Evolutionary conservation across 352 stramenopile species (phyloP).

Genomic region (Phytophthora boehmeriae): DNA sequence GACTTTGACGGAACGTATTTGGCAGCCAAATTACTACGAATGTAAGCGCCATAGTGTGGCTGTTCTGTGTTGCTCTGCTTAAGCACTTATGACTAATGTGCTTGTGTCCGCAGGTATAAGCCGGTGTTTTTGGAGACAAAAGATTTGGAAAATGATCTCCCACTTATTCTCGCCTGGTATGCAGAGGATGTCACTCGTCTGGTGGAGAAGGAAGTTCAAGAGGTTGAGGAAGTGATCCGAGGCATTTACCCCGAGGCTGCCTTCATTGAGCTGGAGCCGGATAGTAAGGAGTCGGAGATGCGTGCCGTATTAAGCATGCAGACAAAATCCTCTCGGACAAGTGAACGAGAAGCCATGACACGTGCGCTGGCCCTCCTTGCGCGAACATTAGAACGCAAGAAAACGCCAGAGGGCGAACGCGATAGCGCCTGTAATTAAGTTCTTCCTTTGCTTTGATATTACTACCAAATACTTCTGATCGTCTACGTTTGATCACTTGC

Average conservation of each 20-base stretch:
- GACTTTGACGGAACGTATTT: constrained; percentile 99
- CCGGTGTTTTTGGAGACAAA: constrained; percentile 92
- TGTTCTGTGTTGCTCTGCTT: background rate
- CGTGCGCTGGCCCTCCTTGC: constrained; percentile 76
- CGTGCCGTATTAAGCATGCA: constrained; percentile 83
- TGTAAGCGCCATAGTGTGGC: constrained; percentile 42
- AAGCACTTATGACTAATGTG: constrained; percentile 22
- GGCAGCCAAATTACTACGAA: constrained; percentile 93
- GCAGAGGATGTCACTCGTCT: constrained; percentile 96
- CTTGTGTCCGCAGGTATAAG: constrained; percentile 75
- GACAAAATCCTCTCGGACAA: constrained; percentile 80
- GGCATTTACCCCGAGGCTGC: constrained; percentile 93
- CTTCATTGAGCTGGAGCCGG: constrained; percentile 98
- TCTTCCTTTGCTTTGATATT: constrained; percentile 1
- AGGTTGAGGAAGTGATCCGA: constrained; percentile 95
- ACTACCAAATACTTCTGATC: no score
- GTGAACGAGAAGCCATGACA: constrained; percentile 86
- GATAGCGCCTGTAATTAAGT: constrained; percentile 29
- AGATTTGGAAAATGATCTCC: constrained; percentile 92
- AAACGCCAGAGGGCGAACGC: constrained; percentile 17
- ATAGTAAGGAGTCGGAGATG: constrained; percentile 92
- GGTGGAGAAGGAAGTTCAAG: constrained; percentile 95
- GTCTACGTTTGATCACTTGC: no score
- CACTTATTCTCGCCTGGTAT: constrained; percentile 93
- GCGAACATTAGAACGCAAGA: constrained; percentile 71